Base-by-base conservation (phyloP, 1,139 yeast species). In the Yamadazyma trypodendri region DNA sequence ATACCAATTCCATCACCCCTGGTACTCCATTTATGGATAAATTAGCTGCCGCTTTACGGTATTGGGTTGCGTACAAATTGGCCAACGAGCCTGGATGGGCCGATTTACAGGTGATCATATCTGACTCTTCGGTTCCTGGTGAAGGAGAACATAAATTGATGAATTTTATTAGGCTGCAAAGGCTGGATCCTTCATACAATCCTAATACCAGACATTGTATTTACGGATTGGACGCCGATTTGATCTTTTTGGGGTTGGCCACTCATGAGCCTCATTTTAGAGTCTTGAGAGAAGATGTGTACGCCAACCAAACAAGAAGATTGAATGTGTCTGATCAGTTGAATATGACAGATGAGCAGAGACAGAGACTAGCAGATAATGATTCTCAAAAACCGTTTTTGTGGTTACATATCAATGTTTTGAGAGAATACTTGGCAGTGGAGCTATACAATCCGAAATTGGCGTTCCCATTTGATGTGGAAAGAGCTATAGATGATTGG, bases 101-200 rank as follows among this genome's bases (percentile, higher is more conserved):
- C 49, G 77, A 82, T 44, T 71, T 88, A 47, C 79, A 89, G 49
- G 81, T 94, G 40, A 77, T 94, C 28, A 79, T 94, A 45, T 85
- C 95, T 40, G 99, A 96, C 37, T 97, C 95, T 48, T 92, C 92
- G 49, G 97, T 89, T n/a, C 99, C 99, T 3, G 99, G 99, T 47
- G 98, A 94, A 72, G 99, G 99, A 59, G 98, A 94, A 66, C 98
- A 92, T 66, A 92, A 92, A 60, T 88, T 92, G 51, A 92, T 92
- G 98, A 88, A 87, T 53, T 94, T 81, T 55, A 88, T 94, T 46
- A 78, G 98, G 61, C 73, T 82, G 32, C 84, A 84, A 61, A 81
- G 95, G 50, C 75, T 86, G 11, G 86, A 82, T 49, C 78, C 82
- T 1, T 75, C 74, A 35, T 86, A 88, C 54, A 78, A 90, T 56